Evolutionary conservation across 768 basidiomycete species (phyloP).

Genomic region (Phaffia tasmanica): DNA sequence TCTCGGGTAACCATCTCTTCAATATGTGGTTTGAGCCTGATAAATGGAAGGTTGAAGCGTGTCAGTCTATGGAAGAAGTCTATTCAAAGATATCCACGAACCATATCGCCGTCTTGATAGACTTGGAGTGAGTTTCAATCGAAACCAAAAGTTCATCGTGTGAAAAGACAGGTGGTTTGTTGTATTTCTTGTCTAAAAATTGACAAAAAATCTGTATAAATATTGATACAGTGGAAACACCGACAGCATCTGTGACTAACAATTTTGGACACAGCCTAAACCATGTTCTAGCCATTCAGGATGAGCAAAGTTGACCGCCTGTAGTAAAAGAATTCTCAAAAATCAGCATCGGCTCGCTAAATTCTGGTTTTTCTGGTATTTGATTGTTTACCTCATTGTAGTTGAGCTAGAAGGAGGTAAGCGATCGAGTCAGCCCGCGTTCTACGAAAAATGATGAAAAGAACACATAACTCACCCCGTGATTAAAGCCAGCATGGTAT

Average conservation of each 20-base stretch:
- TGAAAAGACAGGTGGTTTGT: slow-evolving; percentile 92
- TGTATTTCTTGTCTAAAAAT: slow-evolving; percentile 63
- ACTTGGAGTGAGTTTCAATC: slow-evolving; percentile 89
- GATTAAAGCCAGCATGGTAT: slow-evolving; percentile 96
- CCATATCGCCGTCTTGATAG: slow-evolving; percentile 89
- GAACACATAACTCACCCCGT: slow-evolving; percentile 60
- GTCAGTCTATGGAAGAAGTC: slow-evolving; percentile 16
- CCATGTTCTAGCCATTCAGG: slow-evolving; percentile 88
- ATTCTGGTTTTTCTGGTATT: background rate
- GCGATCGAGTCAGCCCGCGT: background rate
- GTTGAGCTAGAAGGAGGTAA: slow-evolving; percentile 57
- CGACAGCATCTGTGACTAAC: background rate
- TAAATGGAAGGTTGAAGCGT: slow-evolving; percentile 5
- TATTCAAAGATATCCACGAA: slow-evolving; percentile 39
- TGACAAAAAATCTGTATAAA: background rate
- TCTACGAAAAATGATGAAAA: background rate
- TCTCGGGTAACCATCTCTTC: slow-evolving; percentile 84
- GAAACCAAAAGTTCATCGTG: slow-evolving; percentile 95
- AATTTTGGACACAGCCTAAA: slow-evolving; percentile 69
- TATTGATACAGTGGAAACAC: background rate
- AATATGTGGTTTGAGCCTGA: slow-evolving; percentile 71
- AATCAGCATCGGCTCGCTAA: background rate
- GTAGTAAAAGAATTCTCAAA: background rate
- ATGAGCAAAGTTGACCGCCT: slow-evolving; percentile 90
- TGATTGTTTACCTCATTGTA: slow-evolving; percentile 61